Evolutionary conservation across 2,329 filamentous ascomycete species (phyloP), one percentile per base, ranked within the genome.

Genomic region (Karstenula rhodostoma): DNA sequence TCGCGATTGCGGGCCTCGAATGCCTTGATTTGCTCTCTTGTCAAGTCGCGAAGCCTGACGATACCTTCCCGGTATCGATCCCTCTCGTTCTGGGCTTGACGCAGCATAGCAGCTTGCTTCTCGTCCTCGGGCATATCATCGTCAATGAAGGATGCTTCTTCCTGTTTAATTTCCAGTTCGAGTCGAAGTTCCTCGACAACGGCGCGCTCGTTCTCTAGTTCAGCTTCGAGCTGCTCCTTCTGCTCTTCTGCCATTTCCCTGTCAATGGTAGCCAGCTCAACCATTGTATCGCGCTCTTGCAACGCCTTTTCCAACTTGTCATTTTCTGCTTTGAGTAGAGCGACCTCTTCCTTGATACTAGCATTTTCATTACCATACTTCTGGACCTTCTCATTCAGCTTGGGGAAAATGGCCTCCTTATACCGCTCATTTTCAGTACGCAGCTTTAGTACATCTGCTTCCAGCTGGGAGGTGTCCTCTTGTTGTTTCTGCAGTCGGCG

Each of bases 241-340:
- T 89, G 93, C 78, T 97, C 94, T 77, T 99, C 94, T 0, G 95
- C 95, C 91, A 98, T 96, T 77, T 99, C 94, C 47, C 92, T 88
- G 74, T 99, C 95, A 27, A 99, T 82, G 0, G 92, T 90, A 7
- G 93, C 93, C 78, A 95, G 87, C 78, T 99, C 95, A 72, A 97
- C 81, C 7, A 91, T 87, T 3, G 89, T 86, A 32, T 98, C 95
- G 76, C 96, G 89, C 67, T 97, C 93, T 8, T 91, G 90, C 73
- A 95, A 90, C 56, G 90, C 83, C 32, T 85, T 84, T 67, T 94
- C 91, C 2, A 40, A 46, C 37, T 44, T 29, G 33, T 50, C 43
- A 95, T 55, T 55, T 7, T 55, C 82, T 23, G 87, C 83, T 58
- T 91, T 88, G 22, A 93, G 83, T 50, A 86, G 87, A 22, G 84